Evolutionary conservation across 805 yeast genomes (phyloP), one percentile per base, ranked within the genome.

Genomic region (Nakazawaea wyomingensis): DNA sequence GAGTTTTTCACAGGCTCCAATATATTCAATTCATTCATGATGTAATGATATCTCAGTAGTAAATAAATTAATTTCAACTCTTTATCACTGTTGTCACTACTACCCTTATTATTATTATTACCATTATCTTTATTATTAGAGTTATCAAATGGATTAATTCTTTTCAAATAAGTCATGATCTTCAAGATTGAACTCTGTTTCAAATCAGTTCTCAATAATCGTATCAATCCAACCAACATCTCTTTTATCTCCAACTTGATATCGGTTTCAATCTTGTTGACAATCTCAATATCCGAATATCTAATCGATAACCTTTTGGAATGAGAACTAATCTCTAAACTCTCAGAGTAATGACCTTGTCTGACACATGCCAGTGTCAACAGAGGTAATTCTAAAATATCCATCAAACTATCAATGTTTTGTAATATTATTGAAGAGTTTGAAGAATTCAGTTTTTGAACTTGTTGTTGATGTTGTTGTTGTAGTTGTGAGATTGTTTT

Each of bases 331-430:
- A 91, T 75, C 57, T 91, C 96, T 28, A 91, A 72, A 8, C 96
- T 89, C 54, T 89, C 96, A 27, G 88, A 84, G 56, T 90, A 93
- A 54, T 85, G 85, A 0, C 96, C 96, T 37, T 84, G 82, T 37
- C 78, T 71, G 9, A 90, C 86, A 61, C 97, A 87, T n/a, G 90
- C 79, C 37, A 80, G 73, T 27, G 91, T 80, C 37, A 91, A 60
- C 1, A 95, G 73, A 1, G 99, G 97, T 27, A 93, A 65, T 55
- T 87, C 96, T 50, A 91, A 66, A 8, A 90, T 72, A 53, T 86
- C 96, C 47, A 83, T 73, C 9, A 90, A 69, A 31, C 80, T 76
- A 48, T 82, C 89, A 54, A 88, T 73, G 50, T 84, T 82, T 37
- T 72, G 71, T 33, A 80, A 62, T 22, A 82, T 71, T 4, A 54